Base-by-base conservation (phyloP, 2,329 filamentous ascomycete genomes). In the Claviceps sp. region DNA sequence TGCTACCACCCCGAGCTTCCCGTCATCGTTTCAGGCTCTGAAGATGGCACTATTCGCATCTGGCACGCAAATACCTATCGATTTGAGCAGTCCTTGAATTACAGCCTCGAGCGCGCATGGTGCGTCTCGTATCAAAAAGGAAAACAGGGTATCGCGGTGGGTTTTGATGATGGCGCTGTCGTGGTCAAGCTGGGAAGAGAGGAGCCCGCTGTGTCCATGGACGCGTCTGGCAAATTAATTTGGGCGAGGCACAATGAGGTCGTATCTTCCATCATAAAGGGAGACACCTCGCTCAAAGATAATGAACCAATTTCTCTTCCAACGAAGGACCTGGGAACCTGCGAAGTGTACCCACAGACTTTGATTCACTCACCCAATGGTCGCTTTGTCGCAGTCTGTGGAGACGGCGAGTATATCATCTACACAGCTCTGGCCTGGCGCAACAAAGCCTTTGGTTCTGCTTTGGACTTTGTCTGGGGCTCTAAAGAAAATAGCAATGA, bases 21-120 rank as follows among this genome's bases (percentile, higher is more conserved):
- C 2, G 85, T 98, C 58, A 98, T 98, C 63, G 91, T 98, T 52
- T 97, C 93, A 24, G 93, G 93, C 61, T 97, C 91, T 26, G 93
- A 98, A 70, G 93, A 98, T 68, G 91, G 91, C 58, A 95, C 90
- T 0, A 84, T 98, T 65, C 94, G 95, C 70, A 90, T 98, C 68
- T 98, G 93, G 93, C 90, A 98, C 67, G 90, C 91, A 58, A 96
- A 95, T 65, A 98, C 93, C 50, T 97, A 97, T 70, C 80, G 93
- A 58, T 80, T 97, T 55, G 93, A 97, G 69, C 93, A 97, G 66
- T 95, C 90, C 0, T 74, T 98, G 56, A 96, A 89, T 72, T 98
- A 98, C 68, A 93, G 90, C 34, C 73, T 98, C 48, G 93, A 98
- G 70, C 81, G 93, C 63, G 93, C 91, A 52, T 98, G 93, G 93